Conservation (phyloP, 148 eudicot genomes). For the Rhododendron ferrugineum region DNA sequence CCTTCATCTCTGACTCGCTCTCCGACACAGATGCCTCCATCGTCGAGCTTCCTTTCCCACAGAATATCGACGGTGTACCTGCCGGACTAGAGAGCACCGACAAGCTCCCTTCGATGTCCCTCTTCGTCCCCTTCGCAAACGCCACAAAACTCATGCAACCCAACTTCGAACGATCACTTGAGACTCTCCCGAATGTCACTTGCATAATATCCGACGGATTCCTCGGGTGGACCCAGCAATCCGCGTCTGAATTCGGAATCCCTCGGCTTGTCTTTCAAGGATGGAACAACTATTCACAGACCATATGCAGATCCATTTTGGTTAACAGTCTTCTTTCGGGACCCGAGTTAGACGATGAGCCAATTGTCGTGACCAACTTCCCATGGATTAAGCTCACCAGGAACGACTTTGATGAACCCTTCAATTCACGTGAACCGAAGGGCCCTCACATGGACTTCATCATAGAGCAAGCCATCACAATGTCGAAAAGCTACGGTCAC, state of each 20-base stretch:
- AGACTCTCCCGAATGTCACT: neutral
- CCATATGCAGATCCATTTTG: neutral
- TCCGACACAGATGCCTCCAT: constrained; percentile 20
- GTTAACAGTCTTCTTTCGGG: neutral
- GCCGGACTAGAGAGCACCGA: constrained; percentile 62
- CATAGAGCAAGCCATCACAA: constrained; percentile 15
- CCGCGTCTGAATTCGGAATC: neutral
- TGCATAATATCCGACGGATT: constrained; percentile 51
- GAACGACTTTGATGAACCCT: constrained; percentile 35
- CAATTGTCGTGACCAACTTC: constrained; percentile 28
- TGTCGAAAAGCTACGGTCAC: constrained; percentile 33
- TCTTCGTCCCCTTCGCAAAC: neutral
- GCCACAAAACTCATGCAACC: neutral
- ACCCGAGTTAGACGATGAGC: constrained; percentile 34
- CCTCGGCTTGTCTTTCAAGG: neutral
- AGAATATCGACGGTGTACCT: constrained; percentile 20
- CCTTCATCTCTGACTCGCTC: constrained; percentile 46
- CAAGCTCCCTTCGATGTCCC: constrained; percentile 33
- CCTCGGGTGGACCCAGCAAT: neutral
- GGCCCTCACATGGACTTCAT: constrained; percentile 37
- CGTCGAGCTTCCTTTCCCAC: constrained; percentile 46
- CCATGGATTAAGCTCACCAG: constrained; percentile 50
- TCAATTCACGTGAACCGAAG: constrained; percentile 23
- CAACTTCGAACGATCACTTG: neutral
- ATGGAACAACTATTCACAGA: neutral